phyloP scores from a whole-genome alignment of 768 basidiomycete genomes.

The Fomitopsis serialis region DNA sequence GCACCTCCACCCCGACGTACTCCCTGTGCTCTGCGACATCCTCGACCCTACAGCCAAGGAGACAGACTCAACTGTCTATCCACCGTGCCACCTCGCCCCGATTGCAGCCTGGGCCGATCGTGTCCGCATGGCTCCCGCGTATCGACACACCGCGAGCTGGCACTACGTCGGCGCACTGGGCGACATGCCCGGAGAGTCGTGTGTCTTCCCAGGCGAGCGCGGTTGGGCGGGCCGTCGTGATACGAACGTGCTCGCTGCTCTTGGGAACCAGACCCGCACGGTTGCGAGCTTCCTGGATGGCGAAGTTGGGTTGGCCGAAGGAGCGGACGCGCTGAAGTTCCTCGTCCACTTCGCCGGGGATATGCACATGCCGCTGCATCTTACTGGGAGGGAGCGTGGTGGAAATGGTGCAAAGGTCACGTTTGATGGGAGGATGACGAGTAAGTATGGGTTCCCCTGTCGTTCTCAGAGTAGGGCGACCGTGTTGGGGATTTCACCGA shows the following conservation, averaged over 20 bases:
- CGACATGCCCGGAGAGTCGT: constrained; percentile 75
- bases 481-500: neutral
- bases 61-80: neutral
- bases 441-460: constrained; percentile 36
- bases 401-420: constrained; percentile 77
- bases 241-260: constrained; percentile 71
- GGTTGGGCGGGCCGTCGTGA: constrained; percentile 63
- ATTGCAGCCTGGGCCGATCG: constrained; percentile 89
- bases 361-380: constrained; percentile 89
- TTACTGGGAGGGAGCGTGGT: constrained; percentile 82
- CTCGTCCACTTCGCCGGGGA: constrained; percentile 92
- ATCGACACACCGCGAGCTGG: constrained; percentile 63
- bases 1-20: constrained; percentile 70
- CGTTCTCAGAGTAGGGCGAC: neutral
- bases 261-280: constrained; percentile 69
- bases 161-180: constrained; percentile 73
- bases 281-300: constrained; percentile 11
- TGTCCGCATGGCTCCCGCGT: constrained; percentile 41
- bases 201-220: constrained; percentile 66
- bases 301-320: constrained; percentile 21
- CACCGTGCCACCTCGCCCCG: constrained; percentile 73
- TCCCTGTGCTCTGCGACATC: constrained; percentile 63
- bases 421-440: constrained; percentile 68
- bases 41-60: constrained; percentile 38
- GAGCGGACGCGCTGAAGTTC: constrained; percentile 86